phyloP scores from a whole-genome alignment of 306 rosid species.

The Vigna trinervia region DNA sequence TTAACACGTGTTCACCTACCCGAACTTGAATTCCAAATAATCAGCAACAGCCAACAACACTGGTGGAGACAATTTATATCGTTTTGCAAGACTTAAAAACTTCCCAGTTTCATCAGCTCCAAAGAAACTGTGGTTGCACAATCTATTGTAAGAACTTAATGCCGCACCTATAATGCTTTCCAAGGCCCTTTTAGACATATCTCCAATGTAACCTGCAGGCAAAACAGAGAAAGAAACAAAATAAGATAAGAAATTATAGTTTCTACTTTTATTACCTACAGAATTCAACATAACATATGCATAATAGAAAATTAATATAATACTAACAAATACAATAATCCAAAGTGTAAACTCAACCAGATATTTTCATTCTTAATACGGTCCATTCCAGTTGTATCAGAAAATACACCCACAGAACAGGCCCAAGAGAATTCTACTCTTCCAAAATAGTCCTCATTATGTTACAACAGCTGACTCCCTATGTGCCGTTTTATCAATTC shows the following conservation, averaged over 20 bases:
- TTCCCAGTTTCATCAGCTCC: conserved; percentile 55
- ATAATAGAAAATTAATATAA: conserved; percentile 11
- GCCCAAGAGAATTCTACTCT: too few species aligned
- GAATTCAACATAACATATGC: conserved; percentile 15
- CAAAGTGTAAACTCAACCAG: conserved; percentile 20
- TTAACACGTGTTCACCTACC: conserved; percentile 58
- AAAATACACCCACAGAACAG: too few species aligned
- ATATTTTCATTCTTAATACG: conserved; percentile 1
- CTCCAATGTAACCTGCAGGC: conserved; percentile 52
- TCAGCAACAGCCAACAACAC: conserved; percentile 82
- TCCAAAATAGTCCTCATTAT: too few species aligned
- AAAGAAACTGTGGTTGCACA: conserved; percentile 37
- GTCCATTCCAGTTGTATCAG: background rate
- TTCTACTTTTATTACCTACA: background rate
- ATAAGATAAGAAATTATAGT: conserved; percentile 16
- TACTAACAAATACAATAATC: conserved; percentile 24
- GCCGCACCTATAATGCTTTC: conserved; percentile 77
- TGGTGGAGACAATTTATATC: conserved; percentile 65
- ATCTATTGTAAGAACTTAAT: conserved; percentile 60
- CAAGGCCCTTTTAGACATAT: conserved; percentile 55
- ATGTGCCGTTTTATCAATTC: too few species aligned
- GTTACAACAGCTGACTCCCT: too few species aligned
- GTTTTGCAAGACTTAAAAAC: conserved; percentile 66
- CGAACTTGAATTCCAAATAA: conserved; percentile 68
- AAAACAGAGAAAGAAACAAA: conserved; percentile 1